phyloP scores from a whole-genome alignment of 495 filamentous ascomycete genomes.

The Trichoderma asperelloides region DNA sequence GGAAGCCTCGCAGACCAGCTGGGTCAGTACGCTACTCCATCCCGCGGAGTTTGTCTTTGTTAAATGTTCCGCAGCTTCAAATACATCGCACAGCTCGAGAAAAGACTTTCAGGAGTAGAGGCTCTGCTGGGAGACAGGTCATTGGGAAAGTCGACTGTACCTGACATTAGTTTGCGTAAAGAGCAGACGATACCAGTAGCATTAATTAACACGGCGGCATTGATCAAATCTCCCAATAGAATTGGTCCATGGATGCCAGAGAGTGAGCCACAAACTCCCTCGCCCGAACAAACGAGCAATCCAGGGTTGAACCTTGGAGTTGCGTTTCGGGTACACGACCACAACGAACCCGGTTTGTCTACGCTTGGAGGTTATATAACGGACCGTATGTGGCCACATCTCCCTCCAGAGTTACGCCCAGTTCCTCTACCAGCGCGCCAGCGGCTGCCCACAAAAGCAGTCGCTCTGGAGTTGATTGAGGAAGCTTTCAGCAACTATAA shows the following conservation, averaged over 20 bases:
- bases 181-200: background rate
- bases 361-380: background rate
- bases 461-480: constrained; percentile 5
- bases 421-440: background rate
- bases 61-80: constrained; percentile 8
- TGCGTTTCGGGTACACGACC: background rate
- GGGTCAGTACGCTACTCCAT: background rate
- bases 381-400: background rate
- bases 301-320: background rate
- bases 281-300: background rate
- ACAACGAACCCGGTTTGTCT: constrained; percentile 2
- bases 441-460: constrained; percentile 1
- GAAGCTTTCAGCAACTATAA: constrained; percentile 4
- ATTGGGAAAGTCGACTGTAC: background rate
- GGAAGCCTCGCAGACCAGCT: constrained; percentile 12
- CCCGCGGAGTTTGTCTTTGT: background rate
- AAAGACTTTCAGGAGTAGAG: constrained; percentile 9
- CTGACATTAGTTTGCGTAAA: background rate
- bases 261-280: background rate
- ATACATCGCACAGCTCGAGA: constrained; percentile 10
- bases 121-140: constrained; percentile 2
- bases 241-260: background rate
- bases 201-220: background rate
- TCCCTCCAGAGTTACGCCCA: background rate
- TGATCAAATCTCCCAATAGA: background rate